Conservation (phyloP, 192 early-diverging fungal genomes). For the Backusella luteola region DNA sequence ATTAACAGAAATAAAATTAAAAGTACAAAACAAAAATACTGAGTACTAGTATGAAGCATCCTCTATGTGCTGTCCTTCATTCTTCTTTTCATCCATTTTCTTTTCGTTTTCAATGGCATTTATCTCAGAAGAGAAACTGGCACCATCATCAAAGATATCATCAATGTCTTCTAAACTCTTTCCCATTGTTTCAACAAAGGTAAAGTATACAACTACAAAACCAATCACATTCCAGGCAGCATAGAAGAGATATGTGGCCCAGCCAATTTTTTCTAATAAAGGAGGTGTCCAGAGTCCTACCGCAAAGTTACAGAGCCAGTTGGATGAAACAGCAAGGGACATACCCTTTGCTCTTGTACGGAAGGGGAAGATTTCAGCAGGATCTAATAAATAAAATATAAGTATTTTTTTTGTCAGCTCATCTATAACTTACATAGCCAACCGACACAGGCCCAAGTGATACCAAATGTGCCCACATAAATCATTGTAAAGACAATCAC, state of each 20-base stretch:
- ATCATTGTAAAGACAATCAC: conserved; percentile 2
- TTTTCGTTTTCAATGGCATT: not conserved
- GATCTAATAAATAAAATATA: conserved; percentile 37
- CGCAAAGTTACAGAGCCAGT: conserved; percentile 54
- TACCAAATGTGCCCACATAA: conserved; percentile 1
- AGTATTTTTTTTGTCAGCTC: not conserved
- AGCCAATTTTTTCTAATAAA: not conserved
- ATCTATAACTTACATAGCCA: conserved; percentile 12
- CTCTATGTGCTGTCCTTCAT: not conserved
- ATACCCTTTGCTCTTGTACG: conserved; percentile 82
- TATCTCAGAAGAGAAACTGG: not conserved
- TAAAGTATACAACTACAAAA: not conserved
- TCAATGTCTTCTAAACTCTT: conserved; percentile 46
- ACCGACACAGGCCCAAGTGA: conserved; percentile 23
- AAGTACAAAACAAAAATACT: not conserved
- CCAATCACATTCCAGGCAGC: conserved; percentile 14
- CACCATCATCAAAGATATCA: conserved; percentile 35
- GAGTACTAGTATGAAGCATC: not conserved
- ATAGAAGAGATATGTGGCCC: conserved; percentile 21
- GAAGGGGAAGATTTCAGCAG: conserved; percentile 87
- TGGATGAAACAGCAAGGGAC: conserved; percentile 75
- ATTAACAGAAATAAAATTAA: not conserved
- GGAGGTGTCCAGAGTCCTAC: not conserved
- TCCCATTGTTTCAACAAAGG: conserved; percentile 33
- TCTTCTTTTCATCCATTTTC: not conserved